Evolutionary conservation across 371 early-diverging fungal species (phyloP), one percentile per base, ranked within the genome.

Genomic region (Zopfochytrium polystomum): DNA sequence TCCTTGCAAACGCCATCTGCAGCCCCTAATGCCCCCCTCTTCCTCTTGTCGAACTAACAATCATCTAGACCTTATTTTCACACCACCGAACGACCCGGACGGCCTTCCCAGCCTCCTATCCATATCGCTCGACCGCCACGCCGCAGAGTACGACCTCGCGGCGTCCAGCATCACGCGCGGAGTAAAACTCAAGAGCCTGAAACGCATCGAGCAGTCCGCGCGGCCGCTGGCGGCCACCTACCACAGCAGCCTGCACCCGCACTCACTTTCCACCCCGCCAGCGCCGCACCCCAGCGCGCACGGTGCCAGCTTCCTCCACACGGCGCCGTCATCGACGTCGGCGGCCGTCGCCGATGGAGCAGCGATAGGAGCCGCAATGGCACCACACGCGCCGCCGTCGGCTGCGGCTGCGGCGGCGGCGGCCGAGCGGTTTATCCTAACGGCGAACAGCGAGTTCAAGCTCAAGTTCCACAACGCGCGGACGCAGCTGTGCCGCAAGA

Each of bases 401-500:
- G 1, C 64, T 3, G 26, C 22, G 9, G 43, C 49, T n/a, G 48
- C 30, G 22, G 23, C n/a, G 1, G 34, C 51, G 9, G 51, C 59
- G 15, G 27, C 55, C 11, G 63, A 68, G 44, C 48, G 44, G 7
- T 78, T 65, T 55, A 22, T 79, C 15, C 59, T 75, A 13, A 70
- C 71, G 11, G 55, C 66, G 46, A 76, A 70, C 58, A 56, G 62
- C 5, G 79, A 65, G 7, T 70, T 54, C 60, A 79, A 79, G 53
- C 55, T 80, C 52, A 58, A 68, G 23, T 45, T 76, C 1, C 68
- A 71, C 60, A 73, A 71, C 51, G 66, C 66, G 3, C 60, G 61
- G 23, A 75, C 78, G 1, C 64, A 69, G 31, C 57, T 78, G 38
- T 80, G 82, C 52, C 64, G 80, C 22, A 67, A 73, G 31, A 78